Base-by-base conservation (phyloP, 2,329 filamentous ascomycete species). In the Sporothrix variecibatus region DNA sequence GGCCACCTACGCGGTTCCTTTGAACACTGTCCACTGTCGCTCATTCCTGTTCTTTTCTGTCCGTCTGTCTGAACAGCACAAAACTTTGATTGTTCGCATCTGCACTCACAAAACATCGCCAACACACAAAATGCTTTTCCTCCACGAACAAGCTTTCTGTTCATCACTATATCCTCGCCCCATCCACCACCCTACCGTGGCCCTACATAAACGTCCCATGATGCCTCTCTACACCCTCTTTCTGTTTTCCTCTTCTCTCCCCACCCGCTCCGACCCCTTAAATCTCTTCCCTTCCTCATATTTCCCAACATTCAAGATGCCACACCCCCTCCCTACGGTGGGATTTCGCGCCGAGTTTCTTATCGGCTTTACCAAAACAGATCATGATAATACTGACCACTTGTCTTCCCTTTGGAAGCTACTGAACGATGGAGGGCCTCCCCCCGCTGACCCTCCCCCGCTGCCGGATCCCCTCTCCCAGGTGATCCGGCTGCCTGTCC, bases 261-360 rank as follows among this genome's bases (percentile, higher is more conserved):
- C 38, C 67, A 70, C 28, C 67, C 43, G 67, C 49, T 49, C 49
- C 46, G 49, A 31, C 67, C 3, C 51, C 46, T 31, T 3, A 11
- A 43, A 43, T 4, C 11, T 71, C 68, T 56, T 70, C 68, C 46
- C 31, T 23, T 28, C 67, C 23, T 51, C 11, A n/a, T 31, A 12
- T 31, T 15, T n/a, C 6, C n/a, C 2, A 5, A n/a, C 28, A 26
- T n/a, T 9, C n/a, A 69, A 23, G 5, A 68, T 68, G 64, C 40
- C 40, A 2, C 3, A n/a, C 62, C 2, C 46, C 40, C 40, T 53
- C 46, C 67, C 40, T 4, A 40, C 51, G 34, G 49, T 60, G 26
- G 51, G 68, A 0, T 71, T 71, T 26, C 49, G 53, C 20, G 31
- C 34, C 49, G 68, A 71, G 2, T 71, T 71, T 8, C 68, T 71